These are phyloP conservation scores for Exobasidium rhododendri DNA, from an alignment of 1,284 basidiomycete species.

Conservation along the genomic window DNA sequence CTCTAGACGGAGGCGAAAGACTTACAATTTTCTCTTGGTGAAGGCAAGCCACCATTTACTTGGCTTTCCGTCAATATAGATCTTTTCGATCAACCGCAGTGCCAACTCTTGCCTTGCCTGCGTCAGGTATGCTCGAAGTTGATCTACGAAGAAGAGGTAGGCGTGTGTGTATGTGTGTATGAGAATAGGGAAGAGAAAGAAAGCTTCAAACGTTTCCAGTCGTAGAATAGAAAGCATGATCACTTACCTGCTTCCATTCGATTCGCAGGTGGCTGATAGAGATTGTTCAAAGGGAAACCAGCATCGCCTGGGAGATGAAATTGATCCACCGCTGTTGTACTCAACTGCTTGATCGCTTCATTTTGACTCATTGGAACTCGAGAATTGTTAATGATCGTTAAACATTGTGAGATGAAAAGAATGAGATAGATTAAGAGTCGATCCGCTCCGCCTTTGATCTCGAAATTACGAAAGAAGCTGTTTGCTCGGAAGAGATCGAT, in stretches of 20 bases:
- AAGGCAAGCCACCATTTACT: slow-evolving; percentile 99
- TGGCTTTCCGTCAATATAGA: slow-evolving; percentile 83
- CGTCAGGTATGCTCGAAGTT: slow-evolving; percentile 81
- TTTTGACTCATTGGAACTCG: slow-evolving; percentile 57
- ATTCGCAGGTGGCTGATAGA: slow-evolving; percentile 77
- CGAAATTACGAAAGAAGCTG: slow-evolving; percentile 98
- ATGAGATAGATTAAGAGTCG: slow-evolving; percentile 93
- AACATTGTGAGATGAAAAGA: slow-evolving; percentile 95
- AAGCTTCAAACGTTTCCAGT: neutral
- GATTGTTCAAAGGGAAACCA: slow-evolving; percentile 85
- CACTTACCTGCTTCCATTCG: slow-evolving; percentile 77
- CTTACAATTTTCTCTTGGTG: slow-evolving; percentile 58
- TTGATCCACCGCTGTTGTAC: slow-evolving; percentile 80
- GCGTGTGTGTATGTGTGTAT: neutral
- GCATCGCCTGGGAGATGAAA: slow-evolving; percentile 95
- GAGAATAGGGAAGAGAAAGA: neutral
- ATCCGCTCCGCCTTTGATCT: slow-evolving; percentile 96
- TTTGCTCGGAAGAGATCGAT: slow-evolving; percentile 97
- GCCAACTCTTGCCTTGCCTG: slow-evolving; percentile 91
- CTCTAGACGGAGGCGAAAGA: too few species aligned
- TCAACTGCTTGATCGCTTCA: slow-evolving; percentile 82
- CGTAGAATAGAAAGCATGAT: neutral
- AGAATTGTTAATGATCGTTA: slow-evolving; percentile 60
- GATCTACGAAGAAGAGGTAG: too few species aligned
- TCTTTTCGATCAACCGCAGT: slow-evolving; percentile 74